These are phyloP conservation scores for Cercophora samala DNA, from an alignment of 495 filamentous ascomycete genomes.

Conservation along the genomic window DNA sequence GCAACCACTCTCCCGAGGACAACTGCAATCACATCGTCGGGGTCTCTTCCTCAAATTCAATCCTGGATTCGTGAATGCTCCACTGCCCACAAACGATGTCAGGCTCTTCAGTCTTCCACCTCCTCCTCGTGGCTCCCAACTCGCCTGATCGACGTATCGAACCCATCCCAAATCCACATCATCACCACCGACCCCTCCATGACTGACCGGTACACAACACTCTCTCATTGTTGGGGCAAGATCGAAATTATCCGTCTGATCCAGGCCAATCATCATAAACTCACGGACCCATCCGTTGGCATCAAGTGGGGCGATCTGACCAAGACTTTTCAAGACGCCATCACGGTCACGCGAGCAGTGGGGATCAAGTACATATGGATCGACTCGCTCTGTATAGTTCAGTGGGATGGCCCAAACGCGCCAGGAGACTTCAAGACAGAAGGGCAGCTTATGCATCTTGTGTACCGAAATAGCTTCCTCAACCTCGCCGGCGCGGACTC, in stretches of 20 bases:
- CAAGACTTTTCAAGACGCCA: constrained; percentile 16
- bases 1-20: background rate
- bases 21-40: background rate
- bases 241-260: background rate
- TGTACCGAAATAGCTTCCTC: constrained; percentile 23
- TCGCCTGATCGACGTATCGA: constrained; percentile 7
- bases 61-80: background rate
- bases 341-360: constrained; percentile 10
- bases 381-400: constrained; percentile 31
- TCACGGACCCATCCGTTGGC: background rate
- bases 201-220: constrained; percentile 2
- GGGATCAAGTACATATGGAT: constrained; percentile 28
- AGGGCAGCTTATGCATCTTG: constrained; percentile 19
- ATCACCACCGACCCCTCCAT: background rate
- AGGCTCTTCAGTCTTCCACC: background rate
- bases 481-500: constrained; percentile 25
- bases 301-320: background rate
- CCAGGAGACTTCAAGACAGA: constrained; percentile 20
- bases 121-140: background rate
- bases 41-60: constrained; percentile 6
- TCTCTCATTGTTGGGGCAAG: background rate
- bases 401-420: constrained; percentile 3
- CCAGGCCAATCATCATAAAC: background rate
- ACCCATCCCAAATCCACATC: background rate
- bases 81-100: background rate